phyloP scores from a whole-genome alignment of 1,139 yeast species.

The Pichia sp. region DNA sequence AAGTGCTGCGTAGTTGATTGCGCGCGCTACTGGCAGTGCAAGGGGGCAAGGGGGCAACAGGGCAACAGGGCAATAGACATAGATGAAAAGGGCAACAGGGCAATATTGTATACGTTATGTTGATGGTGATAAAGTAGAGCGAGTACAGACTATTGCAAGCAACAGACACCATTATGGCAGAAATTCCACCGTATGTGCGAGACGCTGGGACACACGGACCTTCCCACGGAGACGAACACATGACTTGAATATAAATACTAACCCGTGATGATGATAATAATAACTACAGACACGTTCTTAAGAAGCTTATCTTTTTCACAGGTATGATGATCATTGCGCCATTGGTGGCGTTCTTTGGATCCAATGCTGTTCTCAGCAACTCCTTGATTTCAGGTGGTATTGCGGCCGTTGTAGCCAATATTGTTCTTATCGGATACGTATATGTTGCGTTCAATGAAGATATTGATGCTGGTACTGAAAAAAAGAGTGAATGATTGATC shows the following conservation, averaged over 20 bases:
- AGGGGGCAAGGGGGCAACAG: too few relatives aligned
- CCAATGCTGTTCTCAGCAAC: slow-evolving; percentile 35
- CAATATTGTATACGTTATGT: too few relatives aligned
- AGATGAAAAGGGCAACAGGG: too few relatives aligned
- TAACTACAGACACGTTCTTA: slow-evolving; percentile 47
- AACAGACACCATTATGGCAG: slow-evolving; percentile 43
- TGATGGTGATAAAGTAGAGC: neutral
- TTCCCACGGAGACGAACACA: neutral
- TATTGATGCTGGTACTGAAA: slow-evolving; percentile 36
- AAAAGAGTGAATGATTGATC: slow-evolving; percentile 27
- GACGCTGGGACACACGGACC: neutral
- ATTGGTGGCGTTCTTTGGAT: slow-evolving; percentile 57
- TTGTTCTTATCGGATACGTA: slow-evolving; percentile 80
- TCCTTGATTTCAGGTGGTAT: slow-evolving; percentile 80
- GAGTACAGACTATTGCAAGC: neutral
- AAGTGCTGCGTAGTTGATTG: too few relatives aligned
- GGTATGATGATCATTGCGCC: slow-evolving; percentile 85
- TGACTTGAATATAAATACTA: neutral
- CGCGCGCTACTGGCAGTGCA: too few relatives aligned
- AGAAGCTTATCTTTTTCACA: slow-evolving; percentile 78
- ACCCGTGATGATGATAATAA: neutral
- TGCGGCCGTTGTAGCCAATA: slow-evolving; percentile 83
- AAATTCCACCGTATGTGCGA: slow-evolving; percentile 51
- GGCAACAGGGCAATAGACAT: too few relatives aligned
- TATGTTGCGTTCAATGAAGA: slow-evolving; percentile 85